Evolutionary conservation across 345 rosid genomes (phyloP).

Genomic region (Pistacia atlantica): DNA sequence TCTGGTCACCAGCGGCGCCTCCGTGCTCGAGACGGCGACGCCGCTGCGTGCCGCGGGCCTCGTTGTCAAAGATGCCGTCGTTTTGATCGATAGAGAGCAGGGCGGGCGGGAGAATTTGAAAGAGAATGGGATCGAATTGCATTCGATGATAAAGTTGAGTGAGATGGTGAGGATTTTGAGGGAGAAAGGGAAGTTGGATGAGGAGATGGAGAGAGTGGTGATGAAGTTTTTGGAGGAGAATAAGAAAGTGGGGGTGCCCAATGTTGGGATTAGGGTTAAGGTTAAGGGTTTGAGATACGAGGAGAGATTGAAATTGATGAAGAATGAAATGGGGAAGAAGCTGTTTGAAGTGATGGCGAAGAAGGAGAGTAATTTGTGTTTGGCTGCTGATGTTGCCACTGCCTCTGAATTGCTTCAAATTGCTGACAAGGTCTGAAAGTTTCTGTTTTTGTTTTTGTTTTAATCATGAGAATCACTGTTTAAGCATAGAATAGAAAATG

Average conservation of each 20-base stretch:
- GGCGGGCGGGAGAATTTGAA: conserved; percentile 88
- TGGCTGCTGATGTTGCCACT: conserved; percentile 96
- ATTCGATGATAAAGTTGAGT: conserved; percentile 67
- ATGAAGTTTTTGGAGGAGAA: conserved; percentile 79
- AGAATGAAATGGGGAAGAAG: conserved; percentile 78
- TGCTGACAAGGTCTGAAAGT: conserved; percentile 66
- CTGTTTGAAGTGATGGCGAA: conserved; percentile 79
- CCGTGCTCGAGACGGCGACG: conserved; percentile 87
- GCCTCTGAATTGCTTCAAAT: conserved; percentile 84
- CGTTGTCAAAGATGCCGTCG: conserved; percentile 84
- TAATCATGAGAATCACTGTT: not conserved
- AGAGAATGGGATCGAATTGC: conserved; percentile 74
- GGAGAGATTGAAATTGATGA: conserved; percentile 66
- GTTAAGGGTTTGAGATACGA: conserved; percentile 54
- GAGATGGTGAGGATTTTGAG: conserved; percentile 89
- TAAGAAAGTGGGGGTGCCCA: conserved; percentile 65
- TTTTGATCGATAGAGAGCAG: conserved; percentile 86
- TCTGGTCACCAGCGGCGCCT: conserved; percentile 86
- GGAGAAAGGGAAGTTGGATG: conserved; percentile 76
- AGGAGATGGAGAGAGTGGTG: conserved; percentile 59
- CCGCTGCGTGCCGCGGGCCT: conserved; percentile 82
- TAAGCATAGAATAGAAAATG: not conserved
- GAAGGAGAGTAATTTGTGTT: conserved; percentile 87
- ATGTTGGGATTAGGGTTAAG: conserved; percentile 40
- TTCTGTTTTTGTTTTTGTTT: not conserved